Base-by-base conservation (phyloP, 2,329 filamentous ascomycete species). In the Aspergillus flavus region DNA sequence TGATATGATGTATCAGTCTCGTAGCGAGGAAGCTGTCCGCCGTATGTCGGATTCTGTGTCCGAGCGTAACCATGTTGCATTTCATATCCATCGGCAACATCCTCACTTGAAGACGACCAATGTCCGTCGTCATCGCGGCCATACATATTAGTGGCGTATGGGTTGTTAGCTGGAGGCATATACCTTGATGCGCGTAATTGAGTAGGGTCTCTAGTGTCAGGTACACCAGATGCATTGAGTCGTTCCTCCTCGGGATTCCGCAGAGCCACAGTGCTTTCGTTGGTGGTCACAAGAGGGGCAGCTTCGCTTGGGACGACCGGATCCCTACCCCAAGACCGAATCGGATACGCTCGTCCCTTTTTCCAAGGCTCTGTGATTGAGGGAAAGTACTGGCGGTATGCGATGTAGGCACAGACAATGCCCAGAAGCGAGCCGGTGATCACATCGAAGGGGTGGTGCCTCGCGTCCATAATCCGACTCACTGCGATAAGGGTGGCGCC, bases 401-500 rank as follows among this genome's bases (percentile, higher is more conserved):
- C 77, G 34, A 80, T 77, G 75, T 79, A 85, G 10, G 84, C 84
- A 45, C 82, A 82, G 36, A 82, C 67, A 21, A 86, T 78, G 4
- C 86, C 86, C 2, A 88, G 75, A 11, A 83, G 66, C 1, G 82
- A 84, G 10, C 86, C 86, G 14, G 82, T 83, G 46, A 88, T 79
- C 34, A 88, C 86, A 66, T 88, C 86, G 71, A 88, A 87, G 0
- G 85, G 85, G 68, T 88, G 86, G 63, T 88, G 86, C 19, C 86
- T 81, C 26, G 85, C 85, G 68, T 88, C 86, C 85, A 87, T 87
- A 61, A 87, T 87, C 52, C 86, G 82, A 16, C 83, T 83, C 43
- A 84, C 82, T 6, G 85, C 84, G 59, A 88, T 80, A 48, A 87
- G 78, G 12, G 81, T 79, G 21, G 86, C 86, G 26, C 79, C 84